A percentile compares a stretch with the other conserved stretches of the same genome.
phyloP scores from a whole-genome alignment of 129 eudicot genomes.

The Dittrichia graveolens region DNA sequence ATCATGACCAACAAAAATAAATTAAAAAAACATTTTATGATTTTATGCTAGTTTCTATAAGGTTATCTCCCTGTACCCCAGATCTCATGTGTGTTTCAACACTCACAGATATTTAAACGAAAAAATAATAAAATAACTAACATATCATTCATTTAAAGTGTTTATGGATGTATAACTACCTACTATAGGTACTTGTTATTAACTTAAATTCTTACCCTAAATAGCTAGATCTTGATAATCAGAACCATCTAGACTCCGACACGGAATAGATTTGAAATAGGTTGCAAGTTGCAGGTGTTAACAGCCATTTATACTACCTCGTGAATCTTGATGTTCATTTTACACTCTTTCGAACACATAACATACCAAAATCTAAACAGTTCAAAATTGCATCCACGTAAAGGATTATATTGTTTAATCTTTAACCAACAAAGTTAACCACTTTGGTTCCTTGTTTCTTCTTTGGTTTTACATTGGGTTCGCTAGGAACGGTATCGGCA shows the following conservation, averaged over 20 bases:
- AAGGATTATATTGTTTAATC: neutral
- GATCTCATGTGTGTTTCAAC: too few relatives aligned
- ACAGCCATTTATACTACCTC: neutral
- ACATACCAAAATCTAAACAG: neutral
- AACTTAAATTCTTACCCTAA: too few relatives aligned
- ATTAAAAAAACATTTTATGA: too few relatives aligned
- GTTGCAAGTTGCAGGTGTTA: neutral
- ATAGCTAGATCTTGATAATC: too few relatives aligned
- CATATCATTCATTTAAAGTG: too few relatives aligned
- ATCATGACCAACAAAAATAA: too few relatives aligned
- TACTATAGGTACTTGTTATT: too few relatives aligned
- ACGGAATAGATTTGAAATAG: neutral
- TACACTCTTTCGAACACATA: constrained; percentile 15
- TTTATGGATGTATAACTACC: too few relatives aligned
- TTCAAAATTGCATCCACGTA: constrained; percentile 42
- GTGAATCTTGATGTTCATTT: constrained; percentile 19
- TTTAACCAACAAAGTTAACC: constrained; percentile 78
- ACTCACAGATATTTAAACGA: too few relatives aligned
- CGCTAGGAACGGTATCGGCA: constrained; percentile 26
- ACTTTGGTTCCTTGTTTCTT: constrained; percentile 82
- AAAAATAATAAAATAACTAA: too few relatives aligned
- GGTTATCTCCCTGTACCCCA: too few relatives aligned
- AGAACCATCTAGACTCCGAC: neutral
- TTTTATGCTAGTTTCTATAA: neutral
- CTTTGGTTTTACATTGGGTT: constrained; percentile 46